Percentiles rank a stretch among this genome's conserved stretches.
These are phyloP conservation scores for Stemphylium vesicarium DNA, from an alignment of 2,329 filamentous ascomycete species.

Conservation along the genomic window DNA sequence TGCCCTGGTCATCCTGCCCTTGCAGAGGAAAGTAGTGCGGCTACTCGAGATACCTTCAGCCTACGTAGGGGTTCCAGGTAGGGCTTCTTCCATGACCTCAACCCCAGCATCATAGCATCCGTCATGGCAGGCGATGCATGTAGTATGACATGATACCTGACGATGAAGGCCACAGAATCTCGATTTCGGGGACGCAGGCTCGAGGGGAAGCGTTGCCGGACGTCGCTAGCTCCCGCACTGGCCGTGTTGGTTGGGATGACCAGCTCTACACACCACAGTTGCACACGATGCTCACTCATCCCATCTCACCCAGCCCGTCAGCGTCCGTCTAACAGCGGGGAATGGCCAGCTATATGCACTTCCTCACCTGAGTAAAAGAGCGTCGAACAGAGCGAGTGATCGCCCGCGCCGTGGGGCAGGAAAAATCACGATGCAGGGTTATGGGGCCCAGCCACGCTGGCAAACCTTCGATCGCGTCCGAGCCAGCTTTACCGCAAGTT, in stretches of 20 bases:
- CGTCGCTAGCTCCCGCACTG: conserved; percentile 7
- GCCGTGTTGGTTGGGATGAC: conserved; percentile 4
- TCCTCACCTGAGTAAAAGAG: conserved; percentile 6
- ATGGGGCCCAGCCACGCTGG: conserved; percentile 23
- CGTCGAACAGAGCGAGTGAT: conserved; percentile 7
- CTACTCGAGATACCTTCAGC: no score
- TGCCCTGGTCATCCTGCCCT: background rate
- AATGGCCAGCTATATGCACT: conserved; percentile 1
- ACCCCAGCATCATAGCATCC: background rate
- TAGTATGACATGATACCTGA: conserved; percentile 5
- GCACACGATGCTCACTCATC: conserved; percentile 16
- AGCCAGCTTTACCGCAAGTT: conserved; percentile 19
- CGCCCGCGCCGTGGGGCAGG: conserved; percentile 7
- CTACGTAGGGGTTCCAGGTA: background rate
- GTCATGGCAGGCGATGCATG: conserved; percentile 1
- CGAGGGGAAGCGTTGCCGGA: conserved; percentile 6
- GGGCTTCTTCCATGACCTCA: background rate
- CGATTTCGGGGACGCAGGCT: background rate
- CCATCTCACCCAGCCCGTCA: conserved; percentile 20
- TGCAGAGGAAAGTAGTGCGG: background rate
- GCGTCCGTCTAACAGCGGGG: conserved; percentile 11
- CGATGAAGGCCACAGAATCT: background rate
- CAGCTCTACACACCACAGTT: conserved; percentile 4
- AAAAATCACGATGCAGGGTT: conserved; percentile 22
- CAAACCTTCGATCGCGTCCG: conserved; percentile 18